Conservation (phyloP, 495 filamentous ascomycete genomes). For the Trichoderma virens region DNA sequence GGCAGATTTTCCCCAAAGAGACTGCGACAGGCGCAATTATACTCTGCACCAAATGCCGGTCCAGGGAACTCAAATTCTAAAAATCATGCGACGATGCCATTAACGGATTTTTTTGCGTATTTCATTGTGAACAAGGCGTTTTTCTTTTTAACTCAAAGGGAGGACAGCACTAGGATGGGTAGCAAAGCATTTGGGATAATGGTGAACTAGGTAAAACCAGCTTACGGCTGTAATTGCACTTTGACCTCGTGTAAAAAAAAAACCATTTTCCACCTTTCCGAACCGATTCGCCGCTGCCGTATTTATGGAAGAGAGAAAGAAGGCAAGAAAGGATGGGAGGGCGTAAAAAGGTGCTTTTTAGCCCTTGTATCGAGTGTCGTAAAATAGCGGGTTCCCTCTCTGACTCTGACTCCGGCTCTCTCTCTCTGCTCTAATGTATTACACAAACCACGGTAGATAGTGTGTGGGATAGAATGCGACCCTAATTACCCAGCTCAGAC, state of each 20-base stretch:
- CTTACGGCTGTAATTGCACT: not conserved
- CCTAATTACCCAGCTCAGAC: not conserved
- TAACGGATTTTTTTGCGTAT: conserved; percentile 11
- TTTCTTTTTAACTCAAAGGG: too few species aligned
- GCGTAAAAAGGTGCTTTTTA: not conserved
- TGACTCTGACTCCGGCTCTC: not conserved
- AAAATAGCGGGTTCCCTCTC: not conserved
- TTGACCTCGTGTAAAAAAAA: not conserved
- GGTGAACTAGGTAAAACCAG: not conserved
- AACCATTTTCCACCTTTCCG: not conserved
- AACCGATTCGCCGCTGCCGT: not conserved
- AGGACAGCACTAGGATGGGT: not conserved
- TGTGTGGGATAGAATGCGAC: not conserved
- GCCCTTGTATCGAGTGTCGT: not conserved
- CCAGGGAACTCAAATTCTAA: conserved; percentile 43
- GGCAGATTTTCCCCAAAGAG: conserved; percentile 45
- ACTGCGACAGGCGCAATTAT: conserved; percentile 33
- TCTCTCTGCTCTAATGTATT: not conserved
- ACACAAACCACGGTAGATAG: not conserved
- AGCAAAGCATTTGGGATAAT: conserved; percentile 1
- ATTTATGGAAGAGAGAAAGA: too few species aligned
- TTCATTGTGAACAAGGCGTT: conserved; percentile 9
- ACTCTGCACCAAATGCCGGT: conserved; percentile 42
- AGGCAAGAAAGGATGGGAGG: not conserved
- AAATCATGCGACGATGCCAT: not conserved